Evolutionary conservation across 75 land plant species (phyloP), one percentile per base, ranked within the genome.

Genomic region (Chamaecyparis obtusa): DNA sequence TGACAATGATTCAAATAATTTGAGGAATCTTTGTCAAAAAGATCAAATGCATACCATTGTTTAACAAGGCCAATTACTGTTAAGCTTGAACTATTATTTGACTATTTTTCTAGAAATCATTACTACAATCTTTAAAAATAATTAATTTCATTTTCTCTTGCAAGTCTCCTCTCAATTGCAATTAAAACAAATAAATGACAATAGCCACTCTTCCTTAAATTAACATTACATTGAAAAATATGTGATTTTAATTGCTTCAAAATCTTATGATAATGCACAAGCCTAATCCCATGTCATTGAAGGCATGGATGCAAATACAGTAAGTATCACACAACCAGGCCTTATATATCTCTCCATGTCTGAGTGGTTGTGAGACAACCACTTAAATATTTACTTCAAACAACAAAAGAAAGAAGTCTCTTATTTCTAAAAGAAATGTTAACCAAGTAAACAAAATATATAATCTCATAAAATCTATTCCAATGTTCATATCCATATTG

Each of bases 271-370:
- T 56, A 79, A 48, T 69, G 48, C 78, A 91, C 92, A 79, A 43
- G 82, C 82, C 91, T 90, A 85, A 76, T 86, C 76, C 92, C 92
- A 91, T 76, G 88, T 87, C 72, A 21, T 33, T 6, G 27, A 39
- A 30, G 91, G 92, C 92, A 91, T 91, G 84, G 91, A 88, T 32
- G 90, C 54, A 79, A 90, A 91, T 36, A 91, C 86, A 7, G 91
- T 86, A 1, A 91, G 87, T 55, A 91, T 32, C 17, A 91, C 86
- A 85, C 92, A 91, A 54, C 92, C 92, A 87, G 92, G 92, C 56
- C 92, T 89, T 64, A 91, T 90, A 64, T 90, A 90, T 48, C 91
- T 89, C 85, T 91, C 92, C 89, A 91, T 86, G 60, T 88, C 90
- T 33, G 92, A 86, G 27, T 91, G 92, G 19, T 21, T 41, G 44